Evolutionary conservation across 371 early-diverging fungal genomes (phyloP).

Genomic region (Saksenaea vasiformis): DNA sequence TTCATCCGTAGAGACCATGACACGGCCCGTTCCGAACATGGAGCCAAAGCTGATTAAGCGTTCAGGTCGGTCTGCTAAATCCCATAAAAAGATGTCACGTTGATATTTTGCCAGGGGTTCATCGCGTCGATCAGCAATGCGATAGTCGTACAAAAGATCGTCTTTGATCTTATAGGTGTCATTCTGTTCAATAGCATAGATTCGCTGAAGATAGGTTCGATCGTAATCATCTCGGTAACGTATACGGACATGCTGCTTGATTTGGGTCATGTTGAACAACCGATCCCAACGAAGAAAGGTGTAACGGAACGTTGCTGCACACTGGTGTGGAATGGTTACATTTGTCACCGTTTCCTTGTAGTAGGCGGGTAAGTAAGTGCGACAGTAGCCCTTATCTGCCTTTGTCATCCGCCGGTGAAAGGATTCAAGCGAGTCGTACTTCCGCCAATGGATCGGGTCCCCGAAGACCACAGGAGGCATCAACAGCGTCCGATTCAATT

Average conservation of each 20-base stretch:
- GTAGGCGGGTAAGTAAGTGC: slow-evolving; percentile 15
- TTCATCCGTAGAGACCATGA: slow-evolving; percentile 43
- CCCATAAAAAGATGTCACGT: slow-evolving; percentile 43
- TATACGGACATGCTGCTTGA: slow-evolving; percentile 31
- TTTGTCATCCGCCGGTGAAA: slow-evolving; percentile 31
- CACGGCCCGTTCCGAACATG: slow-evolving; percentile 58
- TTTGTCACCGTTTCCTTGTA: slow-evolving; percentile 9
- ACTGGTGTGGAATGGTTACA: slow-evolving; percentile 21
- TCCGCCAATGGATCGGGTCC: slow-evolving; percentile 44
- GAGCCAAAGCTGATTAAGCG: slow-evolving; percentile 56
- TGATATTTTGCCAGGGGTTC: slow-evolving; percentile 34
- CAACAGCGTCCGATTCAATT: slow-evolving; percentile 56
- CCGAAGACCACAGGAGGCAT: slow-evolving; percentile 57
- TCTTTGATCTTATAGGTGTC: slow-evolving; percentile 43
- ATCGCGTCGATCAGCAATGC: slow-evolving; percentile 40
- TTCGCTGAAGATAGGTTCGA: slow-evolving; percentile 21
- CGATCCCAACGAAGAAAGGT: slow-evolving; percentile 45
- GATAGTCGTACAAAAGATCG: slow-evolving; percentile 49
- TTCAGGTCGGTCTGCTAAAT: slow-evolving; percentile 43
- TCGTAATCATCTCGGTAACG: slow-evolving; percentile 29
- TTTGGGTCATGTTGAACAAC: slow-evolving; percentile 31
- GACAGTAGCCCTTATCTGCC: slow-evolving; percentile 12
- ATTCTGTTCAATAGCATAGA: slow-evolving; percentile 17
- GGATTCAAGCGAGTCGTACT: slow-evolving; percentile 36
- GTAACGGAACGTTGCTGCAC: slow-evolving; percentile 32